These are phyloP conservation scores for Entophlyctis luteolus DNA, from an alignment of 192 early-diverging fungal genomes.

Conservation along the genomic window DNA sequence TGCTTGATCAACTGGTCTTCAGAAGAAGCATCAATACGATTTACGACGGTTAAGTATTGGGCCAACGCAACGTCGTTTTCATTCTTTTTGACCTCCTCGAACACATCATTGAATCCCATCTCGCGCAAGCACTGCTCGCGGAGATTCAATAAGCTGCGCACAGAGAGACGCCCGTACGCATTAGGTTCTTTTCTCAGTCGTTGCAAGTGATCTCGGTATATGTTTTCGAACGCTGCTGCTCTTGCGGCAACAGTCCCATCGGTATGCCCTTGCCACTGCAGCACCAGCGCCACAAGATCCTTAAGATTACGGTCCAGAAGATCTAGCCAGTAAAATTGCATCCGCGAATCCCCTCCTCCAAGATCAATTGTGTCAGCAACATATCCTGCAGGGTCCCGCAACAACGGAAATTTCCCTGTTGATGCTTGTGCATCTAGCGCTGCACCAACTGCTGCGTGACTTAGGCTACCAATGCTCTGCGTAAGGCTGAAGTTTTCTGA, in stretches of 20 bases:
- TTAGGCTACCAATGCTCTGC: conserved; percentile 46
- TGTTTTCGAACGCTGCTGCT: conserved; percentile 51
- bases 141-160: conserved; percentile 67
- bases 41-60: conserved; percentile 47
- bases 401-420: conserved; percentile 59
- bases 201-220: conserved; percentile 66
- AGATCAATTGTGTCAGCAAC: conserved; percentile 69
- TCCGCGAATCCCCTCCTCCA: conserved; percentile 36
- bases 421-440: conserved; percentile 56
- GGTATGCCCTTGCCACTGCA: conserved; percentile 33
- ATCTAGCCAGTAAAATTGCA: conserved; percentile 74
- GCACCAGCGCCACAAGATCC: conserved; percentile 60
- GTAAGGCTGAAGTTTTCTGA: conserved; percentile 78
- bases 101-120: conserved; percentile 77
- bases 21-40: conserved; percentile 43
- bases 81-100: conserved; percentile 59
- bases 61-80: conserved; percentile 64
- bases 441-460: conserved; percentile 59
- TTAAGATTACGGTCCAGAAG: conserved; percentile 64
- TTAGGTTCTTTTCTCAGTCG: conserved; percentile 62
- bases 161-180: conserved; percentile 69
- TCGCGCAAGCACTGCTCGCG: conserved; percentile 80
- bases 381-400: conserved; percentile 51
- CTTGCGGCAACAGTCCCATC: conserved; percentile 20
- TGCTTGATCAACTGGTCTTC: conserved; percentile 35